A percentile compares a stretch with the other conserved stretches of the same genome.
These are phyloP conservation scores for Mimosa bimucronata DNA, from an alignment of 306 rosid species.

Conservation along the genomic window DNA sequence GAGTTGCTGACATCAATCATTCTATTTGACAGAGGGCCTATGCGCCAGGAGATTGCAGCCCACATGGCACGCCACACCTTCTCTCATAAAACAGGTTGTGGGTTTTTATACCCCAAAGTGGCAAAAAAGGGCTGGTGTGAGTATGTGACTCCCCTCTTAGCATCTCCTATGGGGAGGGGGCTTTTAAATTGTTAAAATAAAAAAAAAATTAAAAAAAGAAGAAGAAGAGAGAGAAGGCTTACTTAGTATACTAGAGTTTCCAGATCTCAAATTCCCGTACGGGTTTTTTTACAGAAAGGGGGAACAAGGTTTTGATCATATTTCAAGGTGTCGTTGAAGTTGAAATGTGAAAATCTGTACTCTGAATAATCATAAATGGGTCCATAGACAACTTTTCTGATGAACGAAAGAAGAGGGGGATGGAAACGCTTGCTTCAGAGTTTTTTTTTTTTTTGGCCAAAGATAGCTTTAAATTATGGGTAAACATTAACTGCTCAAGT, in stretches of 20 bases:
- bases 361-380: background rate
- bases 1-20: constrained; percentile 12
- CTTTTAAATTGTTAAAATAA: background rate
- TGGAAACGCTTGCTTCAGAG: background rate
- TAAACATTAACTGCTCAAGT: background rate
- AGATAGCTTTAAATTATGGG: background rate
- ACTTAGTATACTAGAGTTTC: background rate
- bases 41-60: background rate
- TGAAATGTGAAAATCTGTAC: constrained; percentile 6
- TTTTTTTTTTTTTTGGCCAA: background rate
- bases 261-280: background rate
- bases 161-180: background rate
- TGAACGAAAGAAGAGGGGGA: background rate
- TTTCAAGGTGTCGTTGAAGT: constrained; percentile 10
- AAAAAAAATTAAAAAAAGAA: too few relatives aligned
- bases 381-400: constrained; percentile 3
- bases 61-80: background rate
- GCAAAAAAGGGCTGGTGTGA: background rate
- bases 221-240: background rate
- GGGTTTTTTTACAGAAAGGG: background rate
- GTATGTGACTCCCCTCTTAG: background rate
- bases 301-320: background rate
- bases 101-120: background rate
- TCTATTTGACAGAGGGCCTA: background rate
- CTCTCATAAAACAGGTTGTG: background rate